Evolutionary conservation across 768 basidiomycete species (phyloP), one percentile per base, ranked within the genome.

Genomic region (Crepidotus variabilis): DNA sequence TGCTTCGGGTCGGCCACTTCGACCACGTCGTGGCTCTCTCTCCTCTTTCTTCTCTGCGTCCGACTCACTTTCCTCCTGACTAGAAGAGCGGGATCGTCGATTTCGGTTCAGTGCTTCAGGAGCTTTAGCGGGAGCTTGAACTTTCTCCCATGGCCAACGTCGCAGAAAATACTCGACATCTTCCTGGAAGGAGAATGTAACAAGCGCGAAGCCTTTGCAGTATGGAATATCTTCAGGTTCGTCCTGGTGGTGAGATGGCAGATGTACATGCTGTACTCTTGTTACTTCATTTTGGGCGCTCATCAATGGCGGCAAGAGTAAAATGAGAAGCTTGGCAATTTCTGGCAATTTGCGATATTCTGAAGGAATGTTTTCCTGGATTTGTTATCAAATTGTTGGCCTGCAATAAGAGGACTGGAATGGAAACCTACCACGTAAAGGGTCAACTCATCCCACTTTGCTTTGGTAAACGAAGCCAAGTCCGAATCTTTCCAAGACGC

Each of bases 141-240:
- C 32, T 23, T 39, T 24, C 43, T 74, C 67, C 88, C 91, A 93
- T 6, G 85, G 84, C 86, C 88, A 93, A 21, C 63, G 62, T 0
- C 69, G 36, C 0, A 83, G 66, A 0, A 92, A 57, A 1, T 65
- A 57, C 7, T 78, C 68, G 2, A 71, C 75, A 22, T 83, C 77
- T 1, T 71, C 67, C 0, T 65, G 34, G 4, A 69, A 56, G 2
- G 73, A 67, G 46, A 92, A 72, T 0, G 83, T 83, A 53, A 92
- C 72, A 24, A 93, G 79, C 0, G 89, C 88, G 59, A 92, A 92
- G 1, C 88, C 87, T 73, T 87, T 92, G 68, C 80, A 86, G 53
- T 78, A 80, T 1, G 86, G 82, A 13, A 70, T 61, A 22, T 79
- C 76, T 1, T 71, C 81, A 13, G 81, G 78, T 51, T 75, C 75